Evolutionary conservation across 2,329 filamentous ascomycete species (phyloP).

Genomic region (Fusarium sarcochroum): DNA sequence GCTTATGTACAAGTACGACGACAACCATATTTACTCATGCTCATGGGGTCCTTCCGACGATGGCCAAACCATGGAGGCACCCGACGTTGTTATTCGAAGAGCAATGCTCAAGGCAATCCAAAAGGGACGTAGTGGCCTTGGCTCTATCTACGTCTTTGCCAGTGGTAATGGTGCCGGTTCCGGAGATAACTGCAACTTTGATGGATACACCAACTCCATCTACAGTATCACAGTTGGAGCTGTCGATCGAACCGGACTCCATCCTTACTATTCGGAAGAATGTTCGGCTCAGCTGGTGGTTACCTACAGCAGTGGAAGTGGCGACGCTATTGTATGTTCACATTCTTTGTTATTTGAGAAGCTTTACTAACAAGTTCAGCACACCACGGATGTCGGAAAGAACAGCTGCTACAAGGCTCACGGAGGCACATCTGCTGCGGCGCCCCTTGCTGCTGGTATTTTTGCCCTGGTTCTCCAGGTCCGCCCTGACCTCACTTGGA

Average conservation of each 20-base stretch:
- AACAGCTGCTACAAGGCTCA: slow-evolving; percentile 86
- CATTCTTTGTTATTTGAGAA: not conserved
- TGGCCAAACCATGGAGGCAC: slow-evolving; percentile 92
- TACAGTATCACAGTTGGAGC: slow-evolving; percentile 98
- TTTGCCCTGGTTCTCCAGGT: slow-evolving; percentile 89
- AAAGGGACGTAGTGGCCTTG: slow-evolving; percentile 84
- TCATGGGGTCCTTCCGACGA: slow-evolving; percentile 98
- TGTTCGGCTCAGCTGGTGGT: slow-evolving; percentile 97
- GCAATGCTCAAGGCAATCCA: slow-evolving; percentile 95
- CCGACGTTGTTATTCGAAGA: slow-evolving; percentile 86
- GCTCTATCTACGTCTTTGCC: slow-evolving; percentile 96
- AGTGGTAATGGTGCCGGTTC: slow-evolving; percentile 88
- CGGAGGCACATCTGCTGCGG: slow-evolving; percentile 95
- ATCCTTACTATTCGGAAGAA: slow-evolving; percentile 96
- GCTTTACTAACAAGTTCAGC: slow-evolving; percentile 58
- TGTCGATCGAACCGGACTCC: slow-evolving; percentile 86
- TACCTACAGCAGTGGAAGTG: slow-evolving; percentile 92
- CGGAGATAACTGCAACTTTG: slow-evolving; percentile 99
- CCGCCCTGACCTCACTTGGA: slow-evolving; percentile 90
- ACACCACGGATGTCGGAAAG: slow-evolving; percentile 93
- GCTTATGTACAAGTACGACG: slow-evolving; percentile 91
- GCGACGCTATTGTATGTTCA: slow-evolving; percentile 80
- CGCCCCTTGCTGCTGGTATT: slow-evolving; percentile 91
- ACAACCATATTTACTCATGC: slow-evolving; percentile 98
- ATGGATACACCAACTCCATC: slow-evolving; percentile 99